Conservation (phyloP, 2,329 filamentous ascomycete species). For the Fusarium sp. region DNA sequence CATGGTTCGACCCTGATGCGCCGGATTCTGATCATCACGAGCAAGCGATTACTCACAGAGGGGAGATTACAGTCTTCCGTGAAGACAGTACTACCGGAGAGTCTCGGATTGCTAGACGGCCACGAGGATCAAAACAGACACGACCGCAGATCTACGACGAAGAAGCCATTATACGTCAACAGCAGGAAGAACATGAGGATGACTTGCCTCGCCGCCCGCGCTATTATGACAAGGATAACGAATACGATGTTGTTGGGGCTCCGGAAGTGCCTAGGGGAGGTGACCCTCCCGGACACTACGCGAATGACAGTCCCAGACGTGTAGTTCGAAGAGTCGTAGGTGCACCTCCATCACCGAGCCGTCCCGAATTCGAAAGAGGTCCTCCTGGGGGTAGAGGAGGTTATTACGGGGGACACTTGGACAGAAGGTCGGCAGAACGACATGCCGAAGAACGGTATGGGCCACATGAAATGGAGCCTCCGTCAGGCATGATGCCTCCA, state of each 20-base stretch:
- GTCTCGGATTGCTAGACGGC: conserved; percentile 38
- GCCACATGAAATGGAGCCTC: conserved; percentile 41
- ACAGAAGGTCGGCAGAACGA: conserved; percentile 66
- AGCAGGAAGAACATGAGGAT: conserved; percentile 65
- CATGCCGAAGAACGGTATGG: conserved; percentile 61
- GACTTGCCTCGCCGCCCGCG: conserved; percentile 50
- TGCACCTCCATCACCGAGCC: conserved; percentile 44
- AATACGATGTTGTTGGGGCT: conserved; percentile 53
- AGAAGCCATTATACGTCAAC: conserved; percentile 61
- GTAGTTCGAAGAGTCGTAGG: conserved; percentile 49
- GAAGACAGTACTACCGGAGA: conserved; percentile 52
- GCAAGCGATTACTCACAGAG: conserved; percentile 65
- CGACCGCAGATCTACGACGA: conserved; percentile 60
- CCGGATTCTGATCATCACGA: conserved; percentile 68
- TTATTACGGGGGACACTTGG: conserved; percentile 64
- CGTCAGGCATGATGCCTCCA: conserved; percentile 36
- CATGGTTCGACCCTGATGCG: conserved; percentile 79
- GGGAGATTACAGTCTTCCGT: conserved; percentile 43
- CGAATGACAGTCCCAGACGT: conserved; percentile 72
- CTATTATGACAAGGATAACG: conserved; percentile 58
- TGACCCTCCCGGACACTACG: conserved; percentile 70
- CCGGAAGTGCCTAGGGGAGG: conserved; percentile 62
- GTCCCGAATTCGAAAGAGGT: conserved; percentile 46
- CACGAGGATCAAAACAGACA: conserved; percentile 46
- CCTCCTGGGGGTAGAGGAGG: conserved; percentile 51